Percentiles rank a stretch among this genome's conserved stretches.
phyloP scores from a whole-genome alignment of 345 rosid genomes.

The Sisymbrium irio region DNA sequence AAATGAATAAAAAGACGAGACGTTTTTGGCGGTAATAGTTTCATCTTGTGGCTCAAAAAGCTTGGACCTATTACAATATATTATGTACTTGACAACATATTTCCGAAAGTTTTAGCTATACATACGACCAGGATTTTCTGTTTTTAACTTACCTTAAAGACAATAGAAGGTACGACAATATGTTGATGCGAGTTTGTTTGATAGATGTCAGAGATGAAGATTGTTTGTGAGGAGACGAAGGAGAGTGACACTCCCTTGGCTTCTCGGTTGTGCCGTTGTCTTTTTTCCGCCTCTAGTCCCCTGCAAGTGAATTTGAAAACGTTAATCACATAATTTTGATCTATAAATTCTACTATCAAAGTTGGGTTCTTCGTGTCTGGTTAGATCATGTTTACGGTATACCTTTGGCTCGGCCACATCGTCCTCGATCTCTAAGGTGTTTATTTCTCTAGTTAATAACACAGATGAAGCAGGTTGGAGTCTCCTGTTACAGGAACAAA shows the following conservation, averaged over 20 bases:
- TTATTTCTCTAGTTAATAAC: constrained; percentile 62
- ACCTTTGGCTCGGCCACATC: constrained; percentile 70
- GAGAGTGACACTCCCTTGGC: constrained; percentile 66
- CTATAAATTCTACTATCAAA: neutral
- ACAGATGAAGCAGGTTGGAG: constrained; percentile 72
- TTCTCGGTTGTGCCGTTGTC: constrained; percentile 41
- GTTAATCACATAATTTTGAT: neutral
- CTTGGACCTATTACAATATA: neutral
- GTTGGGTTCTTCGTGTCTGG: neutral
- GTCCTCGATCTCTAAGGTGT: constrained; percentile 50
- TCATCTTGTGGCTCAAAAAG: neutral
- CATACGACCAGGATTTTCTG: neutral
- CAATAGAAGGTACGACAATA: neutral
- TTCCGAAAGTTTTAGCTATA: neutral
- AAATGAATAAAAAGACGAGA: neutral
- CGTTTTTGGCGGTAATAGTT: neutral
- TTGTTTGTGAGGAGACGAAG: constrained; percentile 57
- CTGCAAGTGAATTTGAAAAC: constrained; percentile 39
- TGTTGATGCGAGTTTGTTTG: neutral
- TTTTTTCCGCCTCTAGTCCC: constrained; percentile 58
- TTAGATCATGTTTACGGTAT: neutral
- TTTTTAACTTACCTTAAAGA: neutral
- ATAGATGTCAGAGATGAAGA: constrained; percentile 38
- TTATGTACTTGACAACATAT: neutral
- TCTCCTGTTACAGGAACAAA: constrained; percentile 49